Evolutionary conservation across 1,139 yeast genomes (phyloP), one percentile per base, ranked within the genome.

Genomic region (Hemisphaericaspora xylofermentans): DNA sequence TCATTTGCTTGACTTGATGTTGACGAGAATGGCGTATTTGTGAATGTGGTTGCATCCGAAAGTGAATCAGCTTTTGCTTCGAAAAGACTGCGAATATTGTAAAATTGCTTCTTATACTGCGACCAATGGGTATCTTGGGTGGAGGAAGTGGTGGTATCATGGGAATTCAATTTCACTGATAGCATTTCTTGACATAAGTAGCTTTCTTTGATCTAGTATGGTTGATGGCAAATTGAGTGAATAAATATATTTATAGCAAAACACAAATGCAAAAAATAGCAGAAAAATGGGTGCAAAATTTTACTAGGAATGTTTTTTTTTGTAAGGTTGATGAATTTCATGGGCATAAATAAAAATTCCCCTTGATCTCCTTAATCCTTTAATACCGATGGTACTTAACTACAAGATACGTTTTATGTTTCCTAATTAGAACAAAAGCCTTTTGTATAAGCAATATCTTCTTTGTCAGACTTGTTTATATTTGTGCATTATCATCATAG

Each of bases 71-170:
- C 40, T 16, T 33, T 31, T 14, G 34, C 27, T 13, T 42, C 43
- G 31, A 40, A 42, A 19, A 42, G 26, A 33, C 30, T 40, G 22
- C 38, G 37, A 13, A 42, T 36, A 27, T 39, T 41, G 14, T 33
- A 30, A 32, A 41, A 30, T 9, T 38, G 39, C 25, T 26, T 36
- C 19, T 36, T 36, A 12, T 21, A 22, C 3, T 16, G 25, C 3
- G 7, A 28, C 22, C 21, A 29, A 27, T 21, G 21, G 12, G 35
- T 10, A 12, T 19, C 28, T 18, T 19, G 33, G 4, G n/a, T n/a
- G n/a, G n/a, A n/a, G n/a, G 19, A 4, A 27, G 18, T 15, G 9
- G 19, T 13, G 13, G 16, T 27, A 3, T 29, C 33, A 9, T 29
- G 25, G 13, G 26, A 27, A 15, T 24, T 19, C 15, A 36, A 2